A percentile compares a stretch with the other conserved stretches of the same genome.
Conservation (phyloP, 176 grass and related monocot genomes). For the Musa itinerans region DNA sequence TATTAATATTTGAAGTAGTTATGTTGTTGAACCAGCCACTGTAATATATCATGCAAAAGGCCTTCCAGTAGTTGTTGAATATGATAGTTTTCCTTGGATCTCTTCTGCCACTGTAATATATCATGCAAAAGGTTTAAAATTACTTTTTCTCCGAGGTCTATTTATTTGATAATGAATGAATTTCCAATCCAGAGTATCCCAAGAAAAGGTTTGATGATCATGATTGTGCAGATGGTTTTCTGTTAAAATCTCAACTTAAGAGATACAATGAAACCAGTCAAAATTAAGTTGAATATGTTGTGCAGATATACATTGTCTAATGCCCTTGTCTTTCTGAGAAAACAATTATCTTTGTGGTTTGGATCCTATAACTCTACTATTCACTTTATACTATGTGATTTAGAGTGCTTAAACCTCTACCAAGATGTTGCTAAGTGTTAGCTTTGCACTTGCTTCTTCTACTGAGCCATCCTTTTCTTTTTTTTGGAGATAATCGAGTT, state of each 20-base stretch:
- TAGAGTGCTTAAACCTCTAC: not conserved
- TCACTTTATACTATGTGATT: not conserved
- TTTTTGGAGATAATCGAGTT: constrained; percentile 61
- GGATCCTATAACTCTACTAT: not conserved
- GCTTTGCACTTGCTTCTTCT: not conserved
- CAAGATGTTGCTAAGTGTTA: not conserved
- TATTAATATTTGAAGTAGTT: not conserved
- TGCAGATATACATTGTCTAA: not conserved
- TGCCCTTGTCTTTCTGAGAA: not conserved
- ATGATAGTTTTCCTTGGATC: not conserved
- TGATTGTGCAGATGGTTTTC: not conserved
- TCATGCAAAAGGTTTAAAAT: not conserved
- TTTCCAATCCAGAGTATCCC: not conserved
- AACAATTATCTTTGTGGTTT: not conserved
- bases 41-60: not conserved
- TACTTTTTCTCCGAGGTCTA: not conserved
- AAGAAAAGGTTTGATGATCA: not conserved
- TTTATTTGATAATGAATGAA: constrained; percentile 2
- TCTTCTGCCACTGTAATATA: not conserved
- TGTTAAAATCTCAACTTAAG: not conserved
- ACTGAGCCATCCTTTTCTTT: not conserved
- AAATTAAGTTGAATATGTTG: not conserved
- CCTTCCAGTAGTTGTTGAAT: too few relatives aligned
- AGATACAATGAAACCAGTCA: not conserved
- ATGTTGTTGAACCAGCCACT: not conserved